These are phyloP conservation scores for Globisporangium takayamanum DNA, from an alignment of 352 stramenopile species.

Conservation along the genomic window DNA sequence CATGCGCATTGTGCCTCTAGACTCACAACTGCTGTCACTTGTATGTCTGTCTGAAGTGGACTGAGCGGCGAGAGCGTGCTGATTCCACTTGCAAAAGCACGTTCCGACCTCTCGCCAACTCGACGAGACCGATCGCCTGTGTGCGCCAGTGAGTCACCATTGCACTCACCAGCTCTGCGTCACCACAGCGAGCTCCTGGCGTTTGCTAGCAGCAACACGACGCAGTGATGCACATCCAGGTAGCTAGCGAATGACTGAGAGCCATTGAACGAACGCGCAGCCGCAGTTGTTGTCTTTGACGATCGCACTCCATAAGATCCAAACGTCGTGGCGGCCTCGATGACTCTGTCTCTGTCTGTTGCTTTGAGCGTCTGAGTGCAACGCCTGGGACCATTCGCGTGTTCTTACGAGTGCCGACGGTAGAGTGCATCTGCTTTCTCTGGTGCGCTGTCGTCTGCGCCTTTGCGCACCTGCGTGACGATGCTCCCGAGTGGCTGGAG, in stretches of 20 bases:
- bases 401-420: conserved; percentile 1
- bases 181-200: conserved; percentile 38
- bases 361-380: too few relatives aligned
- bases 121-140: not conserved
- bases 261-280: too few relatives aligned
- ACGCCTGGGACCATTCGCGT: too few relatives aligned
- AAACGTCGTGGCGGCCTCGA: too few relatives aligned
- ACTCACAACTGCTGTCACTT: not conserved
- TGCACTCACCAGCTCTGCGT: conserved; percentile 3
- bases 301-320: too few relatives aligned
- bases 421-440: conserved; percentile 1
- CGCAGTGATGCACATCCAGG: too few relatives aligned
- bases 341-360: too few relatives aligned
- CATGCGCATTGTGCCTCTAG: not conserved
- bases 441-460: not conserved
- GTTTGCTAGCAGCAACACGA: conserved; percentile 12
- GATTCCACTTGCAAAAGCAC: conserved; percentile 22
- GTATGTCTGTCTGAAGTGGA: not conserved
- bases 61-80: conserved; percentile 33
- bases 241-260: too few relatives aligned
- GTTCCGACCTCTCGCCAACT: conserved; percentile 1
- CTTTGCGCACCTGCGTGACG: conserved; percentile 16
- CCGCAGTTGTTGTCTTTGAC: too few relatives aligned
- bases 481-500: conserved; percentile 48
- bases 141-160: not conserved